Percentiles rank a stretch among this genome's conserved stretches.
Evolutionary conservation across 1,139 yeast species (phyloP).

Genomic region (Saccharomyces hybrid): DNA sequence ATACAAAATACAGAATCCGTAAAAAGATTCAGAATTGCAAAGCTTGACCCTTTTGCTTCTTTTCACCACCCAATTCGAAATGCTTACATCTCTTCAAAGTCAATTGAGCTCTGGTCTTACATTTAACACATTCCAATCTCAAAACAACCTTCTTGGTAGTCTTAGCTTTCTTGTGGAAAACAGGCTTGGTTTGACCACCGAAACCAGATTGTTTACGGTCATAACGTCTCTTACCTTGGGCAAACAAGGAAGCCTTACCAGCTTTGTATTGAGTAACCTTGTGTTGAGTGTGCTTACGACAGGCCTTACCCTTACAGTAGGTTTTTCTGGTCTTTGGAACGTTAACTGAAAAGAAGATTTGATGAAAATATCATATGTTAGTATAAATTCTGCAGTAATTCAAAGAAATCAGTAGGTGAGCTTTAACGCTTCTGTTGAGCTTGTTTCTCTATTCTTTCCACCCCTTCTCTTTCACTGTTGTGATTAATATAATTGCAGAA

Average conservation of each 20-base stretch:
- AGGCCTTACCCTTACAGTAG: conserved; percentile 98
- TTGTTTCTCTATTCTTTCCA: no score
- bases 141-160: conserved; percentile 99
- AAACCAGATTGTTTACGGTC: conserved; percentile 99
- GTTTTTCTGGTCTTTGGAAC: conserved; percentile 99
- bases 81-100: conserved; percentile 99
- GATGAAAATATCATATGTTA: conserved; percentile 7
- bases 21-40: conserved; percentile 66
- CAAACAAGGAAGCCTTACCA: conserved; percentile 98
- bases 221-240: conserved; percentile 99
- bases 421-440: no score
- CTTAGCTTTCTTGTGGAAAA: conserved; percentile 99
- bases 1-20: conserved; percentile 19
- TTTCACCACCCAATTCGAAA: conserved; percentile 99
- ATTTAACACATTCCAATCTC: conserved; percentile 96
- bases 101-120: conserved; percentile 99
- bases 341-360: conserved; percentile 56
- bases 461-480: no score
- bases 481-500: no score
- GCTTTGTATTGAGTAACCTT: conserved; percentile 99
- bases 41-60: conserved; percentile 99
- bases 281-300: conserved; percentile 99
- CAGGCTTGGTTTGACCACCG: conserved; percentile 99
- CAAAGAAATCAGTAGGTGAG: not conserved
- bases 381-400: conserved; percentile 4